phyloP scores from a whole-genome alignment of 1,284 basidiomycete species.

The Phylloboletellus chloephorus region DNA sequence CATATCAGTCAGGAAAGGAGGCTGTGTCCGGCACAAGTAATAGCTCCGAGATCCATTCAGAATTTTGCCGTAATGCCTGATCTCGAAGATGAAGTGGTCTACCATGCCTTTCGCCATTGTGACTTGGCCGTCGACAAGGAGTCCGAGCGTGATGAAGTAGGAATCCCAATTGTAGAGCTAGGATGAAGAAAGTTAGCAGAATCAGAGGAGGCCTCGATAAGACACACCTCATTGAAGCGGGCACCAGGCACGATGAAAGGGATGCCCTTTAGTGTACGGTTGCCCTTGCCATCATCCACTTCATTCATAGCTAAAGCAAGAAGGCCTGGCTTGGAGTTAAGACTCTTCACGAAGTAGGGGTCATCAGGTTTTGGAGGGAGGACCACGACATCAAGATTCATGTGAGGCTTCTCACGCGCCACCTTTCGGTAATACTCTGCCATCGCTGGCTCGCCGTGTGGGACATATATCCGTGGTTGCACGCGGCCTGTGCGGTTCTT shows the following conservation, averaged over 20 bases:
- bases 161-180: slow-evolving; percentile 91
- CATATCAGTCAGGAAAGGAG: slow-evolving; percentile 98
- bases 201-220: neutral
- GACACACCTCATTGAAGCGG: slow-evolving; percentile 89
- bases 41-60: slow-evolving; percentile 76
- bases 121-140: slow-evolving; percentile 91
- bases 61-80: slow-evolving; percentile 94
- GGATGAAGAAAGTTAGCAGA: slow-evolving; percentile 8
- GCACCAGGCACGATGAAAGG: slow-evolving; percentile 97
- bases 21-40: slow-evolving; percentile 94
- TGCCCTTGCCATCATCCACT: slow-evolving; percentile 72
- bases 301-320: slow-evolving; percentile 95
- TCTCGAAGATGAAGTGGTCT: slow-evolving; percentile 98
- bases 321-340: slow-evolving; percentile 92
- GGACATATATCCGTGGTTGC: slow-evolving; percentile 92
- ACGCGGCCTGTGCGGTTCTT: slow-evolving; percentile 88
- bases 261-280: slow-evolving; percentile 83
- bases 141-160: slow-evolving; percentile 91
- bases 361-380: slow-evolving; percentile 85
- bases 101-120: slow-evolving; percentile 96
- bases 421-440: slow-evolving; percentile 87
- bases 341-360: slow-evolving; percentile 83
- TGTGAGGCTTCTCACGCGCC: slow-evolving; percentile 79
- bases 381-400: slow-evolving; percentile 87
- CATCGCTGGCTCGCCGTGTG: slow-evolving; percentile 89